Conservation (phyloP, 1,139 yeast genomes). For the Magnusiomyces magnusii region DNA sequence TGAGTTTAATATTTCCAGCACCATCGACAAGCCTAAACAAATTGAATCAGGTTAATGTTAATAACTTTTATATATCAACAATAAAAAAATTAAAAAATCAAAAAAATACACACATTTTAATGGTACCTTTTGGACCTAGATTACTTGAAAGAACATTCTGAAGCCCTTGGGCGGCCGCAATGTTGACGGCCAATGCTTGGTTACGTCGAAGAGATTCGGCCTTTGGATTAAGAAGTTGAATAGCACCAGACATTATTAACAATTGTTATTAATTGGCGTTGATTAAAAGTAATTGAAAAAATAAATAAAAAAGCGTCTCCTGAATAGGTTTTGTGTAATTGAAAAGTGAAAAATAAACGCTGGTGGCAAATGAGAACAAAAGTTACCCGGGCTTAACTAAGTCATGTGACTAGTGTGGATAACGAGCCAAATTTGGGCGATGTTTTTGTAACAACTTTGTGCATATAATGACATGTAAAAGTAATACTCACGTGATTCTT, state of each 20-base stretch:
- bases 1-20: constrained; percentile 87
- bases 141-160: constrained; percentile 89
- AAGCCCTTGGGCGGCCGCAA: constrained; percentile 93
- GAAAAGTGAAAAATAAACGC: no score
- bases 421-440: no score
- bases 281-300: no score
- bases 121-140: constrained; percentile 95
- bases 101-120: constrained; percentile 49
- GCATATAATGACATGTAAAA: no score
- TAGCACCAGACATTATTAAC: constrained; percentile 37
- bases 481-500: no score
- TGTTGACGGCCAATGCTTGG: constrained; percentile 93
- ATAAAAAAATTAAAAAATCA: neutral
- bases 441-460: no score
- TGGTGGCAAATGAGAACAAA: no score
- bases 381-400: no score
- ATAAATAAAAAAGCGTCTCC: no score
- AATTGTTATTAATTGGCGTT: neutral
- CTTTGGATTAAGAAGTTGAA: constrained; percentile 90
- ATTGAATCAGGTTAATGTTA: neutral
- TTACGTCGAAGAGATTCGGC: constrained; percentile 93
- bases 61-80: neutral
- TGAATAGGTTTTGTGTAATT: no score
- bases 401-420: no score
- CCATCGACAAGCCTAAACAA: constrained; percentile 71